Conservation (phyloP, 129 eudicot species). For the Escallonia herrerae region DNA sequence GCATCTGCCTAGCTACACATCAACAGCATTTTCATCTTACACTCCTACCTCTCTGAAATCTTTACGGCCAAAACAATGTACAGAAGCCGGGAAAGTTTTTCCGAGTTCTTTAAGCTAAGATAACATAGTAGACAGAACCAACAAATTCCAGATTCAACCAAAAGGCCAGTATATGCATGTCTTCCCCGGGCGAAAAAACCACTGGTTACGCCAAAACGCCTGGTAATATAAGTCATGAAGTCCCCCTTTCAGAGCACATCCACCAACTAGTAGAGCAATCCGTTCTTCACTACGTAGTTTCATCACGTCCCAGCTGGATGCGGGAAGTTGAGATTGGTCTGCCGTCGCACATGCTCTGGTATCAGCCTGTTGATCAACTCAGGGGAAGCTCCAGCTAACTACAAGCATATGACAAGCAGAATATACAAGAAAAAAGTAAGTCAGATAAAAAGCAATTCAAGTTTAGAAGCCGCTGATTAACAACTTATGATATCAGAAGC, state of each 20-base stretch:
- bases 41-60: constrained; percentile 6
- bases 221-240: not conserved
- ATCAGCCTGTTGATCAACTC: constrained; percentile 76
- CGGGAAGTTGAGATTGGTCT: constrained; percentile 38
- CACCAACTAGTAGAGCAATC: not conserved
- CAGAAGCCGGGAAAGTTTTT: constrained; percentile 1
- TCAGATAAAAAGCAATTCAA: not conserved
- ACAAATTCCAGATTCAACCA: constrained; percentile 3
- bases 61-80: constrained; percentile 16
- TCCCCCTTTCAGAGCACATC: not conserved
- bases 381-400: constrained; percentile 66
- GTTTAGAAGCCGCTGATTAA: not conserved
- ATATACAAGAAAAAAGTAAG: not conserved
- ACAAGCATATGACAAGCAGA: constrained; percentile 11
- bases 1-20: constrained; percentile 7
- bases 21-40: constrained; percentile 2
- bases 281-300: not conserved
- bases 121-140: not conserved
- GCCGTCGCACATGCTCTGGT: constrained; percentile 79
- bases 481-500: too few species aligned
- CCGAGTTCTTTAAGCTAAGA: constrained; percentile 3
- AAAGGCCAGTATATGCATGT: not conserved
- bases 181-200: not conserved
- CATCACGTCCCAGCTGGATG: constrained; percentile 23
- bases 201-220: not conserved